These are phyloP conservation scores for Cetraspora pellucida DNA, from an alignment of 192 early-diverging fungal species.

Conservation along the genomic window DNA sequence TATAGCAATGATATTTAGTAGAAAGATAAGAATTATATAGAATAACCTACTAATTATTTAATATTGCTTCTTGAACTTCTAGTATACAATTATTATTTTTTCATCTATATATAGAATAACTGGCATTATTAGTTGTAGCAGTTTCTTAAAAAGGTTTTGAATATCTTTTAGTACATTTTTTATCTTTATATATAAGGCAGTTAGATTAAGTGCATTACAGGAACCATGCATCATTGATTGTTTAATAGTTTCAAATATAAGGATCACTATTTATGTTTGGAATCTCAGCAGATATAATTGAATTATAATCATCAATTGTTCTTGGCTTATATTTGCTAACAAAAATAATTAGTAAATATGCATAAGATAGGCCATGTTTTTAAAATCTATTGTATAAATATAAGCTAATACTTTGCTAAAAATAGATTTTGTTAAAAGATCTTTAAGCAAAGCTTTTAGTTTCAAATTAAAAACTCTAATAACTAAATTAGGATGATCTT, in stretches of 20 bases:
- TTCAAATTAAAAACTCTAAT: conserved; percentile 35
- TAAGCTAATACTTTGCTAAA: conserved; percentile 38
- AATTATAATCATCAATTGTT: conserved; percentile 34
- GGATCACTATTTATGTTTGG: conserved; percentile 29
- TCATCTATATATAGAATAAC: conserved; percentile 40
- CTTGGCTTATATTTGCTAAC: conserved; percentile 11
- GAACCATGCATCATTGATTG: conserved; percentile 40
- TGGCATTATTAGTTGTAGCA: conserved; percentile 22
- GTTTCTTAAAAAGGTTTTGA: conserved; percentile 17
- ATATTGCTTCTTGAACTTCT: not conserved
- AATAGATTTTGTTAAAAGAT: conserved; percentile 33
- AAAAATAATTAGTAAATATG: conserved; percentile 42
- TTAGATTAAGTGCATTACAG: conserved; percentile 23
- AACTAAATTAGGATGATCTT: conserved; percentile 35
- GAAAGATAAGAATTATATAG: conserved; percentile 39
- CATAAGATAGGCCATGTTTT: conserved; percentile 45
- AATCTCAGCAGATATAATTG: conserved; percentile 37
- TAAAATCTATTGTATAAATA: conserved; percentile 45
- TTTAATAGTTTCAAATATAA: conserved; percentile 27
- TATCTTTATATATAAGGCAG: conserved; percentile 35
- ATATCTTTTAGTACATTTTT: conserved; percentile 38
- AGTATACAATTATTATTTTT: too few species aligned
- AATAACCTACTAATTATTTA: conserved; percentile 41
- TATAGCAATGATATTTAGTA: conserved; percentile 45
- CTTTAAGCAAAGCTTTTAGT: conserved; percentile 22